Percentiles rank a stretch among this genome's conserved stretches.
Conservation (phyloP, 192 early-diverging fungal species). For the Coemansia asiatica region DNA sequence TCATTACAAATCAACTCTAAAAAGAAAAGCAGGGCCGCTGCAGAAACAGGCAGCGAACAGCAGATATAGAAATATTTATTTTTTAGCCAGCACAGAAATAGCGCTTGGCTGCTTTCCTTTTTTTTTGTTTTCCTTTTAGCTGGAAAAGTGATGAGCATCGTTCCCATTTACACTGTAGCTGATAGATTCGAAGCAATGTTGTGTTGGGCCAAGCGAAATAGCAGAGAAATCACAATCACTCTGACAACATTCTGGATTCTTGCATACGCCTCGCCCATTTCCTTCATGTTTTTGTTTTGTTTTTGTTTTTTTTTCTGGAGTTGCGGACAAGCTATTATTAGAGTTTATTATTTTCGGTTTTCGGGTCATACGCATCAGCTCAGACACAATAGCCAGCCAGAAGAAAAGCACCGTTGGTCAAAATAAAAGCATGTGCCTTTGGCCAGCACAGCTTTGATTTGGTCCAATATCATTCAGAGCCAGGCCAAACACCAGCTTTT, state of each 20-base stretch:
- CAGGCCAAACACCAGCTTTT: too few species aligned
- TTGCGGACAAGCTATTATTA: background rate
- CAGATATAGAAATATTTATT: background rate
- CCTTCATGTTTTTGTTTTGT: background rate
- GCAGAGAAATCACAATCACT: background rate
- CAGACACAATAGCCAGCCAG: background rate
- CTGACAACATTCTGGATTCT: background rate
- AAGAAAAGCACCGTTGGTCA: background rate
- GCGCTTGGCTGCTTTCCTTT: background rate
- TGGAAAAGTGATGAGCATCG: background rate
- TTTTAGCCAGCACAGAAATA: background rate
- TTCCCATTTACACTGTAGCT: background rate
- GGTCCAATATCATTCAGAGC: background rate
- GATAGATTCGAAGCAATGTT: background rate
- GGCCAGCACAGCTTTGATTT: too few species aligned
- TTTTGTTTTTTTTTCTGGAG: slow-evolving; percentile 1
- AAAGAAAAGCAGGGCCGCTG: too few species aligned
- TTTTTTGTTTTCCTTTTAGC: background rate
- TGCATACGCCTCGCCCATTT: background rate
- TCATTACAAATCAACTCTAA: too few species aligned
- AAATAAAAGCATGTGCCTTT: too few species aligned
- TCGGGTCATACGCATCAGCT: background rate
- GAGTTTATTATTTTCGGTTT: background rate
- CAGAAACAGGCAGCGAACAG: background rate
- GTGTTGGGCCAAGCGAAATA: background rate